phyloP scores from a whole-genome alignment of 2,329 filamentous ascomycete genomes.

The Tolypocladium tropicale region DNA sequence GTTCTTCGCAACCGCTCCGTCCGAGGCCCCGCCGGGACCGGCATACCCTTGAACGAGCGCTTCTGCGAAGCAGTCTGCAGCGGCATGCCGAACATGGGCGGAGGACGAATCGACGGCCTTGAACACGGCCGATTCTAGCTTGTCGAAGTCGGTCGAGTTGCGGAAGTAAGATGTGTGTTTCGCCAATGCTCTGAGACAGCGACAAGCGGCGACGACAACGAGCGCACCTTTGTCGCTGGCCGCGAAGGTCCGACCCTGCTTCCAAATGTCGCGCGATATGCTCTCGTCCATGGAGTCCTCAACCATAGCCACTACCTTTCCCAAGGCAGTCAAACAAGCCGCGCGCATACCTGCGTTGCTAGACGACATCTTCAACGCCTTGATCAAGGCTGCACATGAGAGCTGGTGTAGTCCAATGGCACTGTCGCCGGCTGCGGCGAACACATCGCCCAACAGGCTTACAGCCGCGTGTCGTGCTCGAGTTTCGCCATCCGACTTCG shows the following conservation, averaged over 20 bases:
- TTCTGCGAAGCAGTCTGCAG: constrained; percentile 74
- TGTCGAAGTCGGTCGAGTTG: constrained; percentile 84
- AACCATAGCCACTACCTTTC: constrained; percentile 68
- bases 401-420: constrained; percentile 74
- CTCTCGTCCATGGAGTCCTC: constrained; percentile 70
- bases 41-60: constrained; percentile 70
- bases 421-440: constrained; percentile 86
- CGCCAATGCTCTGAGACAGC: constrained; percentile 65
- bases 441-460: constrained; percentile 79
- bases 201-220: constrained; percentile 69
- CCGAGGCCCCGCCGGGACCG: constrained; percentile 34
- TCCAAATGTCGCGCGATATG: constrained; percentile 86
- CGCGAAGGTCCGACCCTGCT: constrained; percentile 70
- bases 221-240: constrained; percentile 72
- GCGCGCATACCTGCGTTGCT: constrained; percentile 75
- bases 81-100: constrained; percentile 68
- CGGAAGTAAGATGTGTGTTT: constrained; percentile 72
- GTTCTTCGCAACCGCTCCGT: constrained; percentile 44
- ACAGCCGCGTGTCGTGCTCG: constrained; percentile 80
- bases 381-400: constrained; percentile 61
- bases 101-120: constrained; percentile 77
- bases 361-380: constrained; percentile 68
- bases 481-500: constrained; percentile 63
- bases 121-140: constrained; percentile 70
- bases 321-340: constrained; percentile 63